Evolutionary conservation across 768 basidiomycete species (phyloP).

Genomic region (Mrakia blollopis): DNA sequence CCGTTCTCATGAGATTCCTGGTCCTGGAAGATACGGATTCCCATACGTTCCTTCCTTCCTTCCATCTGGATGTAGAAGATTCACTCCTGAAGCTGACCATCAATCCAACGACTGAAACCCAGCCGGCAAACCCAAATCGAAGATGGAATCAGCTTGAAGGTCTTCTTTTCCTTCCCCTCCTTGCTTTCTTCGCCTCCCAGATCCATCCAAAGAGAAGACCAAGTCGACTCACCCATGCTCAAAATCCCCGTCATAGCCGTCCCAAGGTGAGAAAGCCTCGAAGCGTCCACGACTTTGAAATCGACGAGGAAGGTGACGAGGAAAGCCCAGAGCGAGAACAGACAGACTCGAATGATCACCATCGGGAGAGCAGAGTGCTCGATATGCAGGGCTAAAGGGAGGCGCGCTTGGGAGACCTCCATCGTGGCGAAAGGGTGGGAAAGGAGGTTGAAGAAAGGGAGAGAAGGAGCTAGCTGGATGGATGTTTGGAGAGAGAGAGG

Average conservation of each 20-base stretch:
- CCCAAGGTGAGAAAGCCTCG: background rate
- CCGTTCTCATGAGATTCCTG: constrained; percentile 16
- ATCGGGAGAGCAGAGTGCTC: constrained; percentile 15
- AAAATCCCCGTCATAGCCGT: background rate
- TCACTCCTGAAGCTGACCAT: constrained; percentile 15
- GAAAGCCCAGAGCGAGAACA: constrained; percentile 21
- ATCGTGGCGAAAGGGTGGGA: background rate
- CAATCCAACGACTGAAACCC: constrained; percentile 2
- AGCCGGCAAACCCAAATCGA: background rate
- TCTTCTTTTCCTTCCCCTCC: background rate
- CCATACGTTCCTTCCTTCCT: constrained; percentile 3
- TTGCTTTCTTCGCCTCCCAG: background rate
- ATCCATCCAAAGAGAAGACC: background rate
- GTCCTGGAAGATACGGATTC: background rate
- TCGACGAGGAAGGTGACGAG: constrained; percentile 14
- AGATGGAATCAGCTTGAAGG: background rate
- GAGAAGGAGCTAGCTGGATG: too few relatives aligned
- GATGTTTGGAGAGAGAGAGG: too few relatives aligned
- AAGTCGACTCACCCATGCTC: constrained; percentile 3
- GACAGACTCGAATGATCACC: constrained; percentile 4
- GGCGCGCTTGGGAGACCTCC: background rate
- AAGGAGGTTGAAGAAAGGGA: too few relatives aligned
- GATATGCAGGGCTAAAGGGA: constrained; percentile 4
- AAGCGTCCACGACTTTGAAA: background rate
- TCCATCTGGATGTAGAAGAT: constrained; percentile 2